phyloP scores from a whole-genome alignment of 2,329 filamentous ascomycete species.

The Oidium heveae region DNA sequence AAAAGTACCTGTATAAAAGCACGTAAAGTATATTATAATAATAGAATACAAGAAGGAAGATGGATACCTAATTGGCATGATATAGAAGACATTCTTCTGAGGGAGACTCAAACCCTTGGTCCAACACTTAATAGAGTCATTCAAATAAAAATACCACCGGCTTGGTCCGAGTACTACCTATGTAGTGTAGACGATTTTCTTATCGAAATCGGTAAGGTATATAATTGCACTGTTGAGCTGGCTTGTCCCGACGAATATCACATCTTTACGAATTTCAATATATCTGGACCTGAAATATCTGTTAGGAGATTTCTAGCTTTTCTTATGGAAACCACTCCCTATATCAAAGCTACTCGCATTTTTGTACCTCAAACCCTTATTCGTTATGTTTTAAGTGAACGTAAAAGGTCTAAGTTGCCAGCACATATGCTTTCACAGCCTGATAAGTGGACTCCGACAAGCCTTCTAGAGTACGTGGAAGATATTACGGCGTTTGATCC shows the following conservation, averaged over 20 bases:
- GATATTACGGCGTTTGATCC: constrained; percentile 12
- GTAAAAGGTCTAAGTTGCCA: not conserved
- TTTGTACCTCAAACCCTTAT: not conserved
- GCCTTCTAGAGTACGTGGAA: constrained; percentile 17
- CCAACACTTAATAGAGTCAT: constrained; percentile 7
- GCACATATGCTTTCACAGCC: constrained; percentile 6
- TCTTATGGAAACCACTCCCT: constrained; percentile 5
- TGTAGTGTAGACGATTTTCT: constrained; percentile 7
- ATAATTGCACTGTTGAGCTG: constrained; percentile 6
- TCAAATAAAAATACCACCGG: constrained; percentile 4
- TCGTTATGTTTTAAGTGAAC: not conserved
- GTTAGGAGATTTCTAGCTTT: constrained; percentile 6
- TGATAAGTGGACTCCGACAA: constrained; percentile 12
- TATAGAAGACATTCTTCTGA: not conserved
- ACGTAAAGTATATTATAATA: not conserved
- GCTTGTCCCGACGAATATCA: not conserved
- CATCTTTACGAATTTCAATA: constrained; percentile 3
- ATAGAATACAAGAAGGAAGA: too few relatives aligned
- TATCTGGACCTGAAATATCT: constrained; percentile 7
- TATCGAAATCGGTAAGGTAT: constrained; percentile 5
- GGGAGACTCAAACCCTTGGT: constrained; percentile 4
- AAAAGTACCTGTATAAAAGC: too few relatives aligned
- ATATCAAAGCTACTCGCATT: constrained; percentile 1
- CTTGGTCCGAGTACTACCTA: constrained; percentile 2
- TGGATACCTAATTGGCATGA: not conserved